phyloP scores from a whole-genome alignment of 2,329 filamentous ascomycete genomes.

The Curvularia lunata region DNA sequence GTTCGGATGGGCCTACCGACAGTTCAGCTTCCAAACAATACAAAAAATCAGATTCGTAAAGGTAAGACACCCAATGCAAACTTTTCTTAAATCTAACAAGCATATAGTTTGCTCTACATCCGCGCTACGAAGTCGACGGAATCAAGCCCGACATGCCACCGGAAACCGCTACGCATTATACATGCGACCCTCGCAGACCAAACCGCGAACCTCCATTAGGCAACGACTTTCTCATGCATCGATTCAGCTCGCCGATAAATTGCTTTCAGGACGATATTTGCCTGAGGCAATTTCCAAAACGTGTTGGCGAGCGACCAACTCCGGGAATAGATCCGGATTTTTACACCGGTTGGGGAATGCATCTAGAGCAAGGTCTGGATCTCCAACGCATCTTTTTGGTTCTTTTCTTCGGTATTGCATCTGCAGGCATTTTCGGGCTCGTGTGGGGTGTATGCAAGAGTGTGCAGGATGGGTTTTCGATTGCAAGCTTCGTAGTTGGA shows the following conservation, averaged over 20 bases:
- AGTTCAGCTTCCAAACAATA: not conserved
- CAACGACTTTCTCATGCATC: conserved; percentile 8
- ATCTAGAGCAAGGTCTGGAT: not conserved
- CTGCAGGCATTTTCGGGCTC: not conserved
- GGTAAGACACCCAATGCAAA: not conserved
- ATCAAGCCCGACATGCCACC: not conserved
- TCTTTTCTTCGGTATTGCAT: not conserved
- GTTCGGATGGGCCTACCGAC: not conserved
- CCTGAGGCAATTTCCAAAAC: conserved; percentile 5
- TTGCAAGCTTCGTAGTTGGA: not conserved
- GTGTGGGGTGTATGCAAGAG: not conserved
- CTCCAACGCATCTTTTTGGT: not conserved
- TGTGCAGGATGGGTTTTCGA: conserved; percentile 3
- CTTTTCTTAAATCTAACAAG: not conserved
- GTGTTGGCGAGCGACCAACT: not conserved
- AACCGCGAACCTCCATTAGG: not conserved
- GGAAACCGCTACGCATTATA: not conserved
- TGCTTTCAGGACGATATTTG: conserved; percentile 5
- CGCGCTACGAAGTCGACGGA: not conserved
- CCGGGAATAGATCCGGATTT: not conserved
- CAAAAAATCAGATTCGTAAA: conserved; percentile 7
- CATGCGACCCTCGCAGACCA: not conserved
- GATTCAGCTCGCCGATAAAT: not conserved
- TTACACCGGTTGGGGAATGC: conserved; percentile 4
- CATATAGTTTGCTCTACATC: conserved; percentile 1